A percentile compares a stretch with the other conserved stretches of the same genome.
phyloP scores from a whole-genome alignment of 106 monocot genomes.

The Allium sativum region DNA sequence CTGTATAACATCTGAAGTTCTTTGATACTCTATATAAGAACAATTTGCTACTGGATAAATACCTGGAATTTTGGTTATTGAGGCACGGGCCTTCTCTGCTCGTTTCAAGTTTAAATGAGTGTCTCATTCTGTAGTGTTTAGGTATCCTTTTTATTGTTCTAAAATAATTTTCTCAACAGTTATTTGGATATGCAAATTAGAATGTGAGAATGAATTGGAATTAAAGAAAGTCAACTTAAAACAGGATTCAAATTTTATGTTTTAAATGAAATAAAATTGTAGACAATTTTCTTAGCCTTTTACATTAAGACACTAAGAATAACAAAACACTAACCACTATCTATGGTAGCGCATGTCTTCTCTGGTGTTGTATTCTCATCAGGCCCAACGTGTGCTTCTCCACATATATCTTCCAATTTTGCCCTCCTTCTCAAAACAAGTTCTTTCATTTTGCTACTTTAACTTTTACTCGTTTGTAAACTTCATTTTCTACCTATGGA shows the following conservation, averaged over 20 bases:
- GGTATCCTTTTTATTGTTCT: too few species aligned
- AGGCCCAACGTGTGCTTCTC: conserved; percentile 60
- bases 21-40: not conserved
- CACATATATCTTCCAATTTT: conserved; percentile 84
- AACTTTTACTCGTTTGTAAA: conserved; percentile 54
- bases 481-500: conserved; percentile 60
- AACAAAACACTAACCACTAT: too few species aligned
- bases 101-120: conserved; percentile 82
- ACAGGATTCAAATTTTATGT: too few species aligned
- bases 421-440: conserved; percentile 60
- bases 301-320: too few species aligned
- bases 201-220: too few species aligned
- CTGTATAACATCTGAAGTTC: not conserved
- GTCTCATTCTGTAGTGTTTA: conserved; percentile 52
- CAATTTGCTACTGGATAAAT: not conserved
- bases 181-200: too few species aligned
- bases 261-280: too few species aligned
- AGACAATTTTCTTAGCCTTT: too few species aligned
- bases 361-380: conserved; percentile 76
- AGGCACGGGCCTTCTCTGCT: conserved; percentile 80
- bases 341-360: conserved; percentile 61
- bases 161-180: too few species aligned
- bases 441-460: conserved; percentile 91
- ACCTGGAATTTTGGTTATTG: conserved; percentile 77
- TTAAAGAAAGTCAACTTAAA: too few species aligned